Evolutionary conservation across 208 protist species (phyloP).

Genomic region (Angomonas deanei): DNA sequence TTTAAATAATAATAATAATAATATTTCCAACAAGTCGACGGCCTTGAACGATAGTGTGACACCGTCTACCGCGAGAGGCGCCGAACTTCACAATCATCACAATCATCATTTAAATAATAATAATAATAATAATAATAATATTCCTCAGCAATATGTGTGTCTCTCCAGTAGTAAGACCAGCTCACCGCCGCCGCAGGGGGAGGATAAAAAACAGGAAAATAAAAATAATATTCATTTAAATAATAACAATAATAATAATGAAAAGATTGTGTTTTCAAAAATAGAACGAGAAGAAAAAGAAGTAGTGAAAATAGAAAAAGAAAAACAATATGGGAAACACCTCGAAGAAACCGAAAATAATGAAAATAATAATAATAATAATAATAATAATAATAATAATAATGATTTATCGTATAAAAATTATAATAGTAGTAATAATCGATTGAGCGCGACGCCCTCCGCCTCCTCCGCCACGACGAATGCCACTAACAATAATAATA

Average conservation of each 20-base stretch:
- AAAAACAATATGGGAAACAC: not conserved
- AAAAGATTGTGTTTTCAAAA: too few species aligned
- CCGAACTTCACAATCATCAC: not conserved
- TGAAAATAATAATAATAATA: too few species aligned
- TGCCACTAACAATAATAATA: not conserved
- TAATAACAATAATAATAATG: conserved; percentile 3
- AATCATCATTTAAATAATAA: not conserved
- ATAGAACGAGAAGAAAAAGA: not conserved
- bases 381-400: too few species aligned
- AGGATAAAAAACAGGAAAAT: too few species aligned
- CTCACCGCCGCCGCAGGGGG: not conserved
- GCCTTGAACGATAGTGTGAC: not conserved
- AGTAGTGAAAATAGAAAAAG: not conserved
- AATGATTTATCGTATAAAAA: too few species aligned
- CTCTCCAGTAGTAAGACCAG: not conserved
- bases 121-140: not conserved
- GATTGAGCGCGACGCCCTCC: not conserved
- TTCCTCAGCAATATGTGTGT: not conserved
- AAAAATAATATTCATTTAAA: not conserved
- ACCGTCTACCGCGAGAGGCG: not conserved
- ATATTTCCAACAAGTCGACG: not conserved
- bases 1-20: conserved; percentile 8
- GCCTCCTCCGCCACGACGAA: not conserved
- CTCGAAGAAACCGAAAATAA: too few species aligned
- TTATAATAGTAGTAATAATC: too few species aligned